Percentiles rank a stretch among this genome's conserved stretches.
Evolutionary conservation across 2,329 filamentous ascomycete genomes (phyloP).

Genomic region (Zymoseptoria brevis): DNA sequence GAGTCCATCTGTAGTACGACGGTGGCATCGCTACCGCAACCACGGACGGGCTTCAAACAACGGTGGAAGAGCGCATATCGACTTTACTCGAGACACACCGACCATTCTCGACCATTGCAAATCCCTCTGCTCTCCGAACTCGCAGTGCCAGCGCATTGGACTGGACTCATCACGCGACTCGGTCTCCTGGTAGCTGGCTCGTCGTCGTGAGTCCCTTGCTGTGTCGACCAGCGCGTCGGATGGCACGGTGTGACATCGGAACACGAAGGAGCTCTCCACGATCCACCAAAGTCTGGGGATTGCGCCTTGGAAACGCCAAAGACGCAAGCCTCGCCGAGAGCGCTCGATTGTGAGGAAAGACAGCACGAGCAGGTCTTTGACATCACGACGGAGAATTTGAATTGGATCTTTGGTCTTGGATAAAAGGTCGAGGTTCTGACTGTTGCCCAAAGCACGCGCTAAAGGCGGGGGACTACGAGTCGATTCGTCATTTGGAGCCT

Average conservation of each 20-base stretch:
- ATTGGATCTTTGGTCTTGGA: background rate
- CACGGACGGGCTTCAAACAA: constrained; percentile 7
- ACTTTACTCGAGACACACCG: constrained; percentile 17
- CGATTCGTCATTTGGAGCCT: background rate
- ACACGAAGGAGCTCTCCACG: constrained; percentile 5
- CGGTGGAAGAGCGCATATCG: constrained; percentile 7
- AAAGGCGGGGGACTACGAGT: background rate
- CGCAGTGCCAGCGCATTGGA: constrained; percentile 6
- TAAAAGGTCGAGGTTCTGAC: background rate
- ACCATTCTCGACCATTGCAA: constrained; percentile 10
- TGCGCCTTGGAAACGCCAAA: background rate
- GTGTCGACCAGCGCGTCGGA: constrained; percentile 7
- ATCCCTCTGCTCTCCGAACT: constrained; percentile 6
- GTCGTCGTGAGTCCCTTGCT: constrained; percentile 11
- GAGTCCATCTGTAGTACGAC: constrained; percentile 1
- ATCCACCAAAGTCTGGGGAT: background rate
- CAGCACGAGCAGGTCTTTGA: background rate
- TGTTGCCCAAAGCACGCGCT: background rate
- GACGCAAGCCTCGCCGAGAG: background rate
- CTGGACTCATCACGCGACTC: constrained; percentile 8
- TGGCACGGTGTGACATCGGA: constrained; percentile 12
- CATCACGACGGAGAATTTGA: background rate
- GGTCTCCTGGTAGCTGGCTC: constrained; percentile 9
- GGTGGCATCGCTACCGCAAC: constrained; percentile 13
- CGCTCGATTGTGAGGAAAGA: background rate